A percentile compares a stretch with the other conserved stretches of the same genome.
These are phyloP conservation scores for Camillea tinctor DNA, from an alignment of 2,329 filamentous ascomycete genomes.

Conservation along the genomic window DNA sequence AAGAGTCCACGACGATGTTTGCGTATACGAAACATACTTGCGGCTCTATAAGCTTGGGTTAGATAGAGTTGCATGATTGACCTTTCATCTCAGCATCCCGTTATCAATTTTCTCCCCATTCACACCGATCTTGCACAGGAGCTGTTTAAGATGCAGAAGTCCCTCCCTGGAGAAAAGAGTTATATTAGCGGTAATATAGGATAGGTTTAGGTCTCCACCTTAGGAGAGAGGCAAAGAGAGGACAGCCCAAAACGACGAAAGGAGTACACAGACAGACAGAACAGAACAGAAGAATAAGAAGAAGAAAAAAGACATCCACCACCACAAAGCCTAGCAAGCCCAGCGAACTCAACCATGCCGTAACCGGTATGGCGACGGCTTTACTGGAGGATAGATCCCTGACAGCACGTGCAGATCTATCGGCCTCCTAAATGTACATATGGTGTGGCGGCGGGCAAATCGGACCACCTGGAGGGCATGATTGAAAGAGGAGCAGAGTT, in stretches of 20 bases:
- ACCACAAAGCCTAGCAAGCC: conserved; percentile 4
- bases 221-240: neutral
- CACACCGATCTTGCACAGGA: neutral
- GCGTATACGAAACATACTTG: neutral
- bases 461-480: conserved; percentile 25
- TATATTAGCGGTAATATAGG: neutral
- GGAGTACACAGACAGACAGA: neutral
- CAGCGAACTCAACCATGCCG: conserved; percentile 7
- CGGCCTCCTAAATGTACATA: conserved; percentile 20
- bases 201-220: neutral
- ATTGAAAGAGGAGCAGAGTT: conserved; percentile 21
- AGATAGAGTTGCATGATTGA: neutral
- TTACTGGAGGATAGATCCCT: conserved; percentile 14
- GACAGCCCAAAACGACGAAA: neutral
- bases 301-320: conserved; percentile 9
- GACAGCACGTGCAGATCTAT: conserved; percentile 26
- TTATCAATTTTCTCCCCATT: neutral
- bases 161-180: neutral
- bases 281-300: neutral
- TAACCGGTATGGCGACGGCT: neutral
- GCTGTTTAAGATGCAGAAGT: neutral
- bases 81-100: neutral
- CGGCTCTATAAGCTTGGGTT: neutral
- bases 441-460: conserved; percentile 16
- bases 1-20: neutral